Evolutionary conservation across 2,329 filamentous ascomycete genomes (phyloP).

Genomic region (Penicillium freii): DNA sequence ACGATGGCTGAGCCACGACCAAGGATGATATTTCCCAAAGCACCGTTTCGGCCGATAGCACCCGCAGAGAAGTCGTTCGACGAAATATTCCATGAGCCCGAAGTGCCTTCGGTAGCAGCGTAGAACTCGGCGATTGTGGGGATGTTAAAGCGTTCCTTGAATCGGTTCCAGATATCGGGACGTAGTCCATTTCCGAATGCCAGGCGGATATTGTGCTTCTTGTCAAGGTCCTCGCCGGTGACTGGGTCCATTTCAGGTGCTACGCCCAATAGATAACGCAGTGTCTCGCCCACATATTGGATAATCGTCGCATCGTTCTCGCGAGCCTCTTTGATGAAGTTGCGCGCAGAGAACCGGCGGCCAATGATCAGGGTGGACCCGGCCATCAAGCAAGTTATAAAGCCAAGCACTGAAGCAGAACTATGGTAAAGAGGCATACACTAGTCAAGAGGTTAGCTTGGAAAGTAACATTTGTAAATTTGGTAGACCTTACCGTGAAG

Average conservation of each 20-base stretch:
- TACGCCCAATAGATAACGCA: slow-evolving; percentile 73
- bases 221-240: slow-evolving; percentile 68
- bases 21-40: slow-evolving; percentile 57
- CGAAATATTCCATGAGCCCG: slow-evolving; percentile 69
- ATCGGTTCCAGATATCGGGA: slow-evolving; percentile 79
- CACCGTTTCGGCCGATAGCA: slow-evolving; percentile 72
- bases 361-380: slow-evolving; percentile 70
- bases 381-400: slow-evolving; percentile 58
- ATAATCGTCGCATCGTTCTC: slow-evolving; percentile 69
- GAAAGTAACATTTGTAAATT: not conserved
- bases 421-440: slow-evolving; percentile 90
- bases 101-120: slow-evolving; percentile 69
- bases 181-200: slow-evolving; percentile 84
- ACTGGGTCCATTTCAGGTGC: slow-evolving; percentile 59
- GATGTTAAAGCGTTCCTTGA: slow-evolving; percentile 78
- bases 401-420: slow-evolving; percentile 69
- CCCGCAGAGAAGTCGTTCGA: slow-evolving; percentile 72
- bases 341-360: slow-evolving; percentile 72
- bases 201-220: slow-evolving; percentile 67
- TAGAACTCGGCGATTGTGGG: slow-evolving; percentile 77
- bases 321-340: slow-evolving; percentile 76
- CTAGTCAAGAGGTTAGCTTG: slow-evolving; percentile 40
- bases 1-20: slow-evolving; percentile 58
- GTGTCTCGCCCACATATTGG: slow-evolving; percentile 86
- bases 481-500: slow-evolving; percentile 61